Evolutionary conservation across 2,329 filamentous ascomycete genomes (phyloP), one percentile per base, ranked within the genome.

Genomic region (Anthostomella pinea): DNA sequence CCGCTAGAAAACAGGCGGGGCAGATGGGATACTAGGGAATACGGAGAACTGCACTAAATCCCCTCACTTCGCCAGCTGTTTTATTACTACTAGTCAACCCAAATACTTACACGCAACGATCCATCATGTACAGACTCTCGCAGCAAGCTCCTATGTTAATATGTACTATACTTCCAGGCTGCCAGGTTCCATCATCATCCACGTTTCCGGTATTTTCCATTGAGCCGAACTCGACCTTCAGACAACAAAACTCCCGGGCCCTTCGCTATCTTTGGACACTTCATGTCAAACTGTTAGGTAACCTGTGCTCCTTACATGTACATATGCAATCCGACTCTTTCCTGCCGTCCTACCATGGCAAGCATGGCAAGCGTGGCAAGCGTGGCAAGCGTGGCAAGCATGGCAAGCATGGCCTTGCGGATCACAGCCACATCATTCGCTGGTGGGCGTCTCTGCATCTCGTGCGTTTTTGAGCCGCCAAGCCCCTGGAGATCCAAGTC

Each of bases 321-420:
- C 17, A 34, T 26, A 25, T 30, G 26, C 19, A 25, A 35, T 22
- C 33, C 25, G 26, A 23, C 25, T 36, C 19, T 24, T 36, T 35
- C 33, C 26, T 36, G 27, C 18, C 8, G 27, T 25, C 26, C 25
- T 29, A 27, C 31, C 15, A n/a, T 15, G n/a, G 21, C 6, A 30
- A 36, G 27, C 27, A 18, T 30, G 21, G 21, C 21, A 27, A n/a
- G n/a, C n/a, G n/a, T n/a, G n/a, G n/a, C n/a, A n/a, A n/a, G n/a
- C n/a, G n/a, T n/a, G n/a, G n/a, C n/a, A n/a, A n/a, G n/a, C n/a
- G n/a, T n/a, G n/a, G n/a, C n/a, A n/a, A n/a, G n/a, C n/a, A n/a
- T n/a, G n/a, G n/a, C n/a, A n/a, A n/a, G n/a, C n/a, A n/a, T n/a
- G n/a, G n/a, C n/a, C n/a, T n/a, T n/a, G n/a, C n/a, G n/a, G n/a